phyloP scores from a whole-genome alignment of 768 basidiomycete genomes.

The Mycena metata region DNA sequence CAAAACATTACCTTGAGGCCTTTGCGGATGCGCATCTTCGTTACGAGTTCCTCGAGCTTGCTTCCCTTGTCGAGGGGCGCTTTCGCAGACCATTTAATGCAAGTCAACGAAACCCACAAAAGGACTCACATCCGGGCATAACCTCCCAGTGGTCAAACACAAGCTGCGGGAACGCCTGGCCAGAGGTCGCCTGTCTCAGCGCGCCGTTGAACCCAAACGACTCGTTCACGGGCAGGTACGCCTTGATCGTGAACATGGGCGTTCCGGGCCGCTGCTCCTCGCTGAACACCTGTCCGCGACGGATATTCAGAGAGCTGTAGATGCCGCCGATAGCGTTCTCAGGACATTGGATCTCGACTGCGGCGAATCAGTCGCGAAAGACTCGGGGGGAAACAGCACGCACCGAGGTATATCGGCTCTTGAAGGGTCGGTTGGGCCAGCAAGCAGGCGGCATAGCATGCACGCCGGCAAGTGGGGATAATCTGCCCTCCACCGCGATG shows the following conservation, averaged over 20 bases:
- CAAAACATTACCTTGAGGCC: conserved; percentile 83
- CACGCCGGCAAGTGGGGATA: conserved; percentile 97
- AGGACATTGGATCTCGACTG: conserved; percentile 98
- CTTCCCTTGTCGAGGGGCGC: conserved; percentile 91
- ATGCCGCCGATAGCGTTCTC: conserved; percentile 98
- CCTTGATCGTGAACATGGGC: conserved; percentile 99
- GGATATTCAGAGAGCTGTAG: conserved; percentile 93
- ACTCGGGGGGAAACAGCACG: neutral
- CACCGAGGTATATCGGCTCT: conserved; percentile 96
- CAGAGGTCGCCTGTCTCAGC: conserved; percentile 90
- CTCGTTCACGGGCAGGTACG: conserved; percentile 91
- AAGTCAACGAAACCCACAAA: conserved; percentile 4
- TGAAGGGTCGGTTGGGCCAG: conserved; percentile 93
- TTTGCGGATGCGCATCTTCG: conserved; percentile 88
- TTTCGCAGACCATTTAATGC: conserved; percentile 40
- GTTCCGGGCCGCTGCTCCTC: conserved; percentile 98
- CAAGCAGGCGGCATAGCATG: conserved; percentile 94
- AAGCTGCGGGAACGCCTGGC: conserved; percentile 98
- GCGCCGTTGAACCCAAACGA: conserved; percentile 99
- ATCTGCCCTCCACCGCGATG: conserved; percentile 99
- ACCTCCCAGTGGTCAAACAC: conserved; percentile 95
- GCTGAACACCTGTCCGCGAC: conserved; percentile 98
- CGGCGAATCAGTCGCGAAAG: conserved; percentile 24
- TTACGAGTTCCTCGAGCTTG: conserved; percentile 91
- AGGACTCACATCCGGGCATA: conserved; percentile 80